phyloP scores from a whole-genome alignment of 495 filamentous ascomycete genomes.

The Aspergillus carlsbadensis region DNA sequence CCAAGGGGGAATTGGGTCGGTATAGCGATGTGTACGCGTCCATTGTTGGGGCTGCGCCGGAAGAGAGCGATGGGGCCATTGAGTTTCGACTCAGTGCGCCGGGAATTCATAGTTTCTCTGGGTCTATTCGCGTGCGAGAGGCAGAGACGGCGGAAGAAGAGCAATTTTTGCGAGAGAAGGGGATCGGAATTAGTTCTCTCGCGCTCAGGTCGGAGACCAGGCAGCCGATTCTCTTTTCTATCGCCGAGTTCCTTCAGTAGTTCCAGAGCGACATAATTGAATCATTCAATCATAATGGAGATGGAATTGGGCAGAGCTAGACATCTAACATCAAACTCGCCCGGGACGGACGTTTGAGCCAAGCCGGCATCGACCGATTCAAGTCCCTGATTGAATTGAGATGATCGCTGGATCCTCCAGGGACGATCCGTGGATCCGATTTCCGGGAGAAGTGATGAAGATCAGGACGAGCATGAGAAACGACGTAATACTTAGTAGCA shows the following conservation, averaged over 20 bases:
- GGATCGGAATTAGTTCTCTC: slow-evolving; percentile 11
- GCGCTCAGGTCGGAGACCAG: slow-evolving; percentile 5
- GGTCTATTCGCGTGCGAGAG: slow-evolving; percentile 1
- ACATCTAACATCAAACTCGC: too few species aligned
- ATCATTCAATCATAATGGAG: not conserved
- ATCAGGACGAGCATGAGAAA: not conserved
- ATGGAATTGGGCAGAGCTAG: too few species aligned
- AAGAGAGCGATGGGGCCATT: not conserved
- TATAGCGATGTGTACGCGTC: slow-evolving; percentile 6
- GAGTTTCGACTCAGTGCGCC: slow-evolving; percentile 7
- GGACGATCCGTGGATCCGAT: slow-evolving; percentile 20
- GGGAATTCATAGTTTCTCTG: not conserved
- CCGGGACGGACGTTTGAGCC: not conserved
- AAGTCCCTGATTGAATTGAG: not conserved
- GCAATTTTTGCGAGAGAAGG: slow-evolving; percentile 11
- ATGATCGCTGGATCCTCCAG: slow-evolving; percentile 9
- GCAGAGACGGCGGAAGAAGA: slow-evolving; percentile 3
- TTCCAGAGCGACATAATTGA: not conserved
- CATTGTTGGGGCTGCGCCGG: slow-evolving; percentile 5
- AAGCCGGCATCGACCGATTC: not conserved
- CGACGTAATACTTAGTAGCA: not conserved
- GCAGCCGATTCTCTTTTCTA: slow-evolving; percentile 4
- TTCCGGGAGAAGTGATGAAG: slow-evolving; percentile 1
- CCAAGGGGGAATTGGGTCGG: not conserved
- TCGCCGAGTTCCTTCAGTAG: slow-evolving; percentile 13